Evolutionary conservation across 2,329 filamentous ascomycete genomes (phyloP).

Genomic region (Leptographium procerum): DNA sequence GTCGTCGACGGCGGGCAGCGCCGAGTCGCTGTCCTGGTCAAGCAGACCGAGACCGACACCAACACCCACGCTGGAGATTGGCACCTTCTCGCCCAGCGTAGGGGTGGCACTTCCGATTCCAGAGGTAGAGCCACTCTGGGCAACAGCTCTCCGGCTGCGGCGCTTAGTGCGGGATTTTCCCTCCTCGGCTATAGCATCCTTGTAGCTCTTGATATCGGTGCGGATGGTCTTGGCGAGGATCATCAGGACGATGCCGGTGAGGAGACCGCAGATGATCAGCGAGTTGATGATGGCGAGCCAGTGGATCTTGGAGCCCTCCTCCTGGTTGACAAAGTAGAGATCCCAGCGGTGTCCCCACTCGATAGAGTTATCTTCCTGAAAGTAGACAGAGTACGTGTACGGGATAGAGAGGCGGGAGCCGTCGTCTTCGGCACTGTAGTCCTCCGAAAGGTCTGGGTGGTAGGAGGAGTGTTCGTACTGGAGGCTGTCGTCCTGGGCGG

Average conservation of each 20-base stretch:
- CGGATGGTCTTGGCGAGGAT: constrained; percentile 70
- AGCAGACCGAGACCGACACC: constrained; percentile 29
- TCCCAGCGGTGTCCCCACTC: constrained; percentile 85
- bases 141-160: constrained; percentile 25
- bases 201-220: constrained; percentile 66
- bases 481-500: constrained; percentile 25
- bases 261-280: constrained; percentile 65
- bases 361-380: constrained; percentile 66
- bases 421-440: constrained; percentile 48
- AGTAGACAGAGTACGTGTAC: constrained; percentile 85
- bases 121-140: constrained; percentile 14
- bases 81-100: constrained; percentile 38
- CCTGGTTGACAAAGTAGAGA: constrained; percentile 79
- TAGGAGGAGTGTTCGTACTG: constrained; percentile 50
- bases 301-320: constrained; percentile 70
- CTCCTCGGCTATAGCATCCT: constrained; percentile 54
- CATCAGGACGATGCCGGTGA: constrained; percentile 70
- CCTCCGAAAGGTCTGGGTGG: constrained; percentile 40
- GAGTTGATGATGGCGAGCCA: constrained; percentile 87
- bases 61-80: constrained; percentile 13
- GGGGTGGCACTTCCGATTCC: constrained; percentile 19
- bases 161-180: constrained; percentile 47
- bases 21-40: constrained; percentile 30
- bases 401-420: constrained; percentile 60
- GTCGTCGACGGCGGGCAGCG: constrained; percentile 29